Evolutionary conservation across 148 eudicot genomes (phyloP).

Genomic region (Polygonum maritimum): DNA sequence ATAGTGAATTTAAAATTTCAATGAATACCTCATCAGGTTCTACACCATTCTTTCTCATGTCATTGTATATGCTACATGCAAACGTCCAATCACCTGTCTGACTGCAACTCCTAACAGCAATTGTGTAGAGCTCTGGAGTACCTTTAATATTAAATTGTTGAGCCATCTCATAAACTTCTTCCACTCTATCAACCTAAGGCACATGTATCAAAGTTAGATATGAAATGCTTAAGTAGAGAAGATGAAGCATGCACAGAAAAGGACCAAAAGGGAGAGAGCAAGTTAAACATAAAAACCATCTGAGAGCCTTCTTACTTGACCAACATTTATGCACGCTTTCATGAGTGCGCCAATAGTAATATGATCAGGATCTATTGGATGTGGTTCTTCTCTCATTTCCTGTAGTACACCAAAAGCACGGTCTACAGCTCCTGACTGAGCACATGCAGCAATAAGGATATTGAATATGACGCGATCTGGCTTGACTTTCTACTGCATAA

Average conservation of each 20-base stretch:
- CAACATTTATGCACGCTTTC: conserved; percentile 79
- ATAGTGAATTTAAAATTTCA: conserved; percentile 4
- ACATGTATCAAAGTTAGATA: neutral
- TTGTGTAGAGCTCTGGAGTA: conserved; percentile 89
- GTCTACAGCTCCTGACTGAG: conserved; percentile 92
- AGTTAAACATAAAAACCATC: neutral
- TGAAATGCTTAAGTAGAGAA: neutral
- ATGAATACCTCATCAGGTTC: conserved; percentile 79
- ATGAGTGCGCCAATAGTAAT: conserved; percentile 91
- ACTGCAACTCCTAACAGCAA: conserved; percentile 87
- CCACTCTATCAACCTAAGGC: conserved; percentile 66
- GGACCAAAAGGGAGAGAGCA: neutral
- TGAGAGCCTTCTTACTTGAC: conserved; percentile 47
- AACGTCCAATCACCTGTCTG: conserved; percentile 87
- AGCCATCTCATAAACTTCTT: conserved; percentile 72
- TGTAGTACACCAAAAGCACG: conserved; percentile 96
- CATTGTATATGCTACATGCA: conserved; percentile 73
- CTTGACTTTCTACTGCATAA: conserved; percentile 91
- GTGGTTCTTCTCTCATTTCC: conserved; percentile 75
- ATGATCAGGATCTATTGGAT: conserved; percentile 89
- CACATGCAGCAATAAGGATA: conserved; percentile 96
- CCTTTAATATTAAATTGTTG: conserved; percentile 66
- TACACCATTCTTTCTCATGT: conserved; percentile 76
- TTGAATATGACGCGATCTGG: conserved; percentile 98
- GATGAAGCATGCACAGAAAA: neutral